Conservation (phyloP, 164 flowering plant genomes). For the Cinnamomum micranthum region DNA sequence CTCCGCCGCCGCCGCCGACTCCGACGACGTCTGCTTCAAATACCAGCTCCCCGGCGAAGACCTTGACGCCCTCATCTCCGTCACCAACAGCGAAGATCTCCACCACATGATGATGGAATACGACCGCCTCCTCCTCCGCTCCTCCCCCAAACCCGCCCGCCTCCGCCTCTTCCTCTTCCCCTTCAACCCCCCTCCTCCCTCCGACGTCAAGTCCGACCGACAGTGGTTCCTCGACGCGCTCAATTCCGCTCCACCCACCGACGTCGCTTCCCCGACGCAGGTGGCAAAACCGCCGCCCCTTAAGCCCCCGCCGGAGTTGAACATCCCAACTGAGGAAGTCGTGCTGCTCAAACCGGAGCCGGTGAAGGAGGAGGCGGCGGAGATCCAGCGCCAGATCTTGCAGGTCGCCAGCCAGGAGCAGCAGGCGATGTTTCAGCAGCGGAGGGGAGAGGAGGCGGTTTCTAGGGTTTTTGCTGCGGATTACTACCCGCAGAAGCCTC, state of each 20-base stretch:
- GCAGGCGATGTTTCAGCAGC: slow-evolving; percentile 29
- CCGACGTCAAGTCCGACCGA: slow-evolving; percentile 32
- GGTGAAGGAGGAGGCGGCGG: slow-evolving; percentile 25
- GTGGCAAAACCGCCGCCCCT: slow-evolving; percentile 10
- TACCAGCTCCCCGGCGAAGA: slow-evolving; percentile 87
- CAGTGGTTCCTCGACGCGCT: slow-evolving; percentile 79
- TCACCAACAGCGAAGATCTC: slow-evolving; percentile 77
- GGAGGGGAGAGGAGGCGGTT: slow-evolving; percentile 27
- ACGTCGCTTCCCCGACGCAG: not conserved
- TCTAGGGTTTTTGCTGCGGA: slow-evolving; percentile 31
- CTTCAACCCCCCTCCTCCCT: slow-evolving; percentile 9
- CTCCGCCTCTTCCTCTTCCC: slow-evolving; percentile 60
- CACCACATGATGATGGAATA: slow-evolving; percentile 86
- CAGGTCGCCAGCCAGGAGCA: slow-evolving; percentile 37
- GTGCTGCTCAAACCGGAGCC: slow-evolving; percentile 12
- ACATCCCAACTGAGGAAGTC: slow-evolving; percentile 13
- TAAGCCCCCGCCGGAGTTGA: slow-evolving; percentile 7
- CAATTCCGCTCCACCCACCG: slow-evolving; percentile 39
- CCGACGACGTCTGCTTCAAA: slow-evolving; percentile 37
- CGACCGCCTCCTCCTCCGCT: slow-evolving; percentile 50
- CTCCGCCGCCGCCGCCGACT: slow-evolving; percentile 18
- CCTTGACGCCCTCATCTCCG: slow-evolving; percentile 76
- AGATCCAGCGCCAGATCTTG: slow-evolving; percentile 50
- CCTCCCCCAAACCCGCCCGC: slow-evolving; percentile 56
- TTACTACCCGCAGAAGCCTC: slow-evolving; percentile 20